phyloP scores from a whole-genome alignment of 768 basidiomycete species.

The Tremella yokohamensis region DNA sequence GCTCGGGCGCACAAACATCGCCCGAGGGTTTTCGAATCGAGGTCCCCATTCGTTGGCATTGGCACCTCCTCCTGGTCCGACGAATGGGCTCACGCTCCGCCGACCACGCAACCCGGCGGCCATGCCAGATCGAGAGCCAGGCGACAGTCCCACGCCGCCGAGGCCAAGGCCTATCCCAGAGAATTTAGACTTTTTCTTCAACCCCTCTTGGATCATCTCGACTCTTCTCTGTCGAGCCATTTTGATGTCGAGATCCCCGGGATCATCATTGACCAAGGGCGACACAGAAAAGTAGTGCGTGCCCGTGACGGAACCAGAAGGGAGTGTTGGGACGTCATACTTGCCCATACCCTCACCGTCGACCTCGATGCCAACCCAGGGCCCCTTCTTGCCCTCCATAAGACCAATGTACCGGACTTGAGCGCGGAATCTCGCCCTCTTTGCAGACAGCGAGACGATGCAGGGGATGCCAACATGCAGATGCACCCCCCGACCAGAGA shows the following conservation, averaged over 20 bases:
- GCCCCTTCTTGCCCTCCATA: conserved; percentile 35
- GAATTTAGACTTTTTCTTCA: neutral
- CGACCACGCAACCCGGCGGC: neutral
- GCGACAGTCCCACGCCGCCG: conserved; percentile 8
- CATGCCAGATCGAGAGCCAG: neutral
- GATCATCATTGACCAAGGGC: neutral
- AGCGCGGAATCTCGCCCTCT: conserved; percentile 37
- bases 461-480: conserved; percentile 46
- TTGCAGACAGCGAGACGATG: conserved; percentile 31
- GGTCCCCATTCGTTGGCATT: conserved; percentile 5
- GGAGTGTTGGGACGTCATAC: conserved; percentile 22
- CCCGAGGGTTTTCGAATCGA: conserved; percentile 15
- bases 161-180: conserved; percentile 9
- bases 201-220: conserved; percentile 17
- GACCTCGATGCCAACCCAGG: conserved; percentile 47
- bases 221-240: conserved; percentile 18
- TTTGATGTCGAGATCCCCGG: conserved; percentile 9
- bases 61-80: neutral
- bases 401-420: conserved; percentile 42
- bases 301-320: conserved; percentile 28
- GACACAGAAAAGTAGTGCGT: conserved; percentile 36
- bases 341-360: conserved; percentile 19
- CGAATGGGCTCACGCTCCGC: conserved; percentile 26
- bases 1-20: conserved; percentile 41
- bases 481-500: conserved; percentile 23